Conservation (phyloP, 2,329 filamentous ascomycete species). For the Ceratocystiopsis sp. region DNA sequence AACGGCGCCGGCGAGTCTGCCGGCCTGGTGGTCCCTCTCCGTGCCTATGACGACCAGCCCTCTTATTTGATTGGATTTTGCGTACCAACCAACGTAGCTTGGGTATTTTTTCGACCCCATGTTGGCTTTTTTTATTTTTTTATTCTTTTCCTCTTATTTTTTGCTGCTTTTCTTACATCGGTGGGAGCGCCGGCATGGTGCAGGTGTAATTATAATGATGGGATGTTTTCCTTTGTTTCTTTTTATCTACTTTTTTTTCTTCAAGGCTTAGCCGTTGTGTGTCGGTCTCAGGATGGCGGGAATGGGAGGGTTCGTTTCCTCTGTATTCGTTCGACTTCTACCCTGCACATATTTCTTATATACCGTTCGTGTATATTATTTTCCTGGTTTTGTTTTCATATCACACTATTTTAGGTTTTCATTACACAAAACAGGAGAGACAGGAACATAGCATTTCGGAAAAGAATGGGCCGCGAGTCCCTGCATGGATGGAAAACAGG, state of each 20-base stretch:
- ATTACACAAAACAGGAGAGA: too few relatives aligned
- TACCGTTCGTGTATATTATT: too few relatives aligned
- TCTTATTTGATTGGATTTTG: neutral
- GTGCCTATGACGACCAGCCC: neutral
- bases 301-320: too few relatives aligned
- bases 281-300: too few relatives aligned
- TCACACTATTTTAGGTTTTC: too few relatives aligned
- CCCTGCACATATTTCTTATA: too few relatives aligned
- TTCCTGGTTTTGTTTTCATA: too few relatives aligned
- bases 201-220: conserved; percentile 6
- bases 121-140: neutral
- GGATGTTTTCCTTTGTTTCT: conserved; percentile 1
- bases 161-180: neutral
- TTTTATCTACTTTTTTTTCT: neutral
- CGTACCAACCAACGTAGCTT: neutral
- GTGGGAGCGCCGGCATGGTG: neutral
- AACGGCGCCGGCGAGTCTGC: neutral
- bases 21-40: neutral
- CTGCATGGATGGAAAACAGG: too few relatives aligned
- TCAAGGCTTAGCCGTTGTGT: too few relatives aligned
- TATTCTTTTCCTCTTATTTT: neutral
- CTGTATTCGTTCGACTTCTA: too few relatives aligned
- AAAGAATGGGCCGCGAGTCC: too few relatives aligned
- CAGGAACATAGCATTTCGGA: too few relatives aligned
- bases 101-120: neutral